Evolutionary conservation across 192 early-diverging fungal genomes (phyloP).

Genomic region (Backusella parvicylindrica): DNA sequence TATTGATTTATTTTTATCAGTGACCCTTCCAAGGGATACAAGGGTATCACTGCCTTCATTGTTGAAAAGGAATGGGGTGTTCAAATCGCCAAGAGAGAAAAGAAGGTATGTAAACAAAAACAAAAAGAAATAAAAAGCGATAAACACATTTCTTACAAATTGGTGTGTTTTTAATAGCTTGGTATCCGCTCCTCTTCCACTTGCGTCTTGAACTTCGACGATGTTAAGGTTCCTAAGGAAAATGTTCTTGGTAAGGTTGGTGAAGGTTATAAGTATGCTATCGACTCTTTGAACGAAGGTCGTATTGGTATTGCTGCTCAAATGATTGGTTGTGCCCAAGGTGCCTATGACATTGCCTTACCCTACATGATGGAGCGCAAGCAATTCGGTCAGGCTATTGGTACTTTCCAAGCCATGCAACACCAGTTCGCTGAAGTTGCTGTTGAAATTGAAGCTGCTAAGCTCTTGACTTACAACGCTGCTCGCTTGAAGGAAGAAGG

Average conservation of each 20-base stretch:
- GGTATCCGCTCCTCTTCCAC: slow-evolving; percentile 96
- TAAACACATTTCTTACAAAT: not conserved
- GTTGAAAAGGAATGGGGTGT: slow-evolving; percentile 93
- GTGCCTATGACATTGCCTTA: slow-evolving; percentile 80
- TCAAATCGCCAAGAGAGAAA: slow-evolving; percentile 92
- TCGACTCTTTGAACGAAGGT: slow-evolving; percentile 96
- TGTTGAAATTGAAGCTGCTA: slow-evolving; percentile 92
- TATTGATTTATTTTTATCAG: not conserved
- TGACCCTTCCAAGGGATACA: slow-evolving; percentile 91
- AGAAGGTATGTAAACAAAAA: slow-evolving; percentile 71
- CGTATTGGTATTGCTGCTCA: slow-evolving; percentile 53
- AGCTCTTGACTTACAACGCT: slow-evolving; percentile 96
- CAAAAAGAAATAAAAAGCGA: slow-evolving; percentile 91
- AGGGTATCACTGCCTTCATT: slow-evolving; percentile 96
- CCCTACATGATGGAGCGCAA: slow-evolving; percentile 92
- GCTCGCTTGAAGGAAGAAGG: slow-evolving; percentile 90
- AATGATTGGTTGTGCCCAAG: slow-evolving; percentile 92
- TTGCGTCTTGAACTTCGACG: slow-evolving; percentile 90
- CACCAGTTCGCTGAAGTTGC: slow-evolving; percentile 71
- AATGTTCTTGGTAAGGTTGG: slow-evolving; percentile 92
- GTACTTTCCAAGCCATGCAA: slow-evolving; percentile 77
- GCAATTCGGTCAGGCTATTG: slow-evolving; percentile 83
- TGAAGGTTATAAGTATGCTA: slow-evolving; percentile 96
- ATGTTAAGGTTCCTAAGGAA: slow-evolving; percentile 73
- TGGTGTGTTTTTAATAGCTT: slow-evolving; percentile 32